Conservation (phyloP, 2,329 filamentous ascomycete genomes). For the Aspergillus novoparasiticus region DNA sequence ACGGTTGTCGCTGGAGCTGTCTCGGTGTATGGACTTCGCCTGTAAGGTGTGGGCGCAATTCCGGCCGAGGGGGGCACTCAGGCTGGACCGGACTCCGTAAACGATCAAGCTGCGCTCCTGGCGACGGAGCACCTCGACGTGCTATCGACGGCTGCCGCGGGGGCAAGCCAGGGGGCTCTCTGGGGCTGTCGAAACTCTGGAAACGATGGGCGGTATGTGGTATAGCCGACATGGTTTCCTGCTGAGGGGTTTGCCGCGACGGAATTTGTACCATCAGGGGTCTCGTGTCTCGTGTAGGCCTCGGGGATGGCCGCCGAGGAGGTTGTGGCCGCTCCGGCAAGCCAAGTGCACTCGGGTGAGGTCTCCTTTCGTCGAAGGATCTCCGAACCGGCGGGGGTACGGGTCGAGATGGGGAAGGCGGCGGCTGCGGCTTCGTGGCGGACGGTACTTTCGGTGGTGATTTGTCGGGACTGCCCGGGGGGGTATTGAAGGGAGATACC, state of each 20-base stretch:
- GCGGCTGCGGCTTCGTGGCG: conserved; percentile 17
- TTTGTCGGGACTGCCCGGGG: conserved; percentile 72
- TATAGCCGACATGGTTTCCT: conserved; percentile 25
- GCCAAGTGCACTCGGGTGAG: conserved; percentile 18
- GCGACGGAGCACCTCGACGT: conserved; percentile 27
- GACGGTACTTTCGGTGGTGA: conserved; percentile 41
- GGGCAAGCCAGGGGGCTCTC: conserved; percentile 54
- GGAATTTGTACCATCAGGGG: conserved; percentile 38
- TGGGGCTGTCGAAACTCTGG: conserved; percentile 34
- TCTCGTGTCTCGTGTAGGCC: conserved; percentile 32
- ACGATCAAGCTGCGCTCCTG: conserved; percentile 21
- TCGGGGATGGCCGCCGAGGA: conserved; percentile 27
- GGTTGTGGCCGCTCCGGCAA: conserved; percentile 33
- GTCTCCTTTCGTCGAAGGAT: conserved; percentile 33
- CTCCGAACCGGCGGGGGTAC: conserved; percentile 27
- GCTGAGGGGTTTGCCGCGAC: conserved; percentile 21
- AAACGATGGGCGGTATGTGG: conserved; percentile 46
- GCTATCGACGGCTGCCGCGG: conserved; percentile 37
- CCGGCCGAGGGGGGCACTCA: conserved; percentile 18
- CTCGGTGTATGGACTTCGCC: conserved; percentile 24
- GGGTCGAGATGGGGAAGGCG: conserved; percentile 24
- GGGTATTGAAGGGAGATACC: conserved; percentile 82
- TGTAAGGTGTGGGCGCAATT: conserved; percentile 15
- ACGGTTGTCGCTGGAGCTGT: conserved; percentile 29
- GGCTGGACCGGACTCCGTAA: conserved; percentile 16